Conservation (phyloP, 805 yeast species). For the Lachancea kluyveri region DNA sequence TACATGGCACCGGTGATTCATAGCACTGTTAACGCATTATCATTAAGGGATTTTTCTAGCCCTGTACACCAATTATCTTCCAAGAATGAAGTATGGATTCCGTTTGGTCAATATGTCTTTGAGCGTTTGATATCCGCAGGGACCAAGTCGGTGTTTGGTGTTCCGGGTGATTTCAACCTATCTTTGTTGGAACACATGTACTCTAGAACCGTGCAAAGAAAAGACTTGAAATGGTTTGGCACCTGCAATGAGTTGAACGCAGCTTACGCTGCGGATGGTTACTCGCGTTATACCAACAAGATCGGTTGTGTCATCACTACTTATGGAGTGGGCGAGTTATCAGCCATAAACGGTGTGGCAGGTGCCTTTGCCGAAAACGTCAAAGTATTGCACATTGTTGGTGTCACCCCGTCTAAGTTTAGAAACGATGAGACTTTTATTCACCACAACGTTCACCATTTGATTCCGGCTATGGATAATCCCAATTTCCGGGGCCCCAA, state of each 20-base stretch:
- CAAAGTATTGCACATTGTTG: slow-evolving; percentile 80
- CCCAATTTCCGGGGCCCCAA: slow-evolving; percentile 48
- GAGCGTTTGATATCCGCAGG: slow-evolving; percentile 48
- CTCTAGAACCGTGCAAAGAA: slow-evolving; percentile 24
- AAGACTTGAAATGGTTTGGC: slow-evolving; percentile 63
- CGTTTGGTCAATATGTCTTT: slow-evolving; percentile 63
- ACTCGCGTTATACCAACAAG: slow-evolving; percentile 57
- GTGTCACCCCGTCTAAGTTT: slow-evolving; percentile 41
- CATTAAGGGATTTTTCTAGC: no score
- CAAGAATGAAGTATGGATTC: no score
- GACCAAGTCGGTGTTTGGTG: slow-evolving; percentile 62
- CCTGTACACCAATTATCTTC: no score
- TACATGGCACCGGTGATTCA: no score
- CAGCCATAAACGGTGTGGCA: slow-evolving; percentile 75
- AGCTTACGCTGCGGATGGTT: slow-evolving; percentile 89
- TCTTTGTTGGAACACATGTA: slow-evolving; percentile 63
- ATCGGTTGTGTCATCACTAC: slow-evolving; percentile 63
- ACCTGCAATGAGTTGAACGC: slow-evolving; percentile 85
- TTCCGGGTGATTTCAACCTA: slow-evolving; percentile 74
- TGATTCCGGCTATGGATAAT: slow-evolving; percentile 44
- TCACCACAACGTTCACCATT: slow-evolving; percentile 47
- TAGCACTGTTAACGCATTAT: no score
- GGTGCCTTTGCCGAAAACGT: slow-evolving; percentile 80
- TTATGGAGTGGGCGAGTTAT: slow-evolving; percentile 85
- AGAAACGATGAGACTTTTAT: slow-evolving; percentile 12